phyloP scores from a whole-genome alignment of 169 alveolate species.

The Cardiosporidium cionae region DNA sequence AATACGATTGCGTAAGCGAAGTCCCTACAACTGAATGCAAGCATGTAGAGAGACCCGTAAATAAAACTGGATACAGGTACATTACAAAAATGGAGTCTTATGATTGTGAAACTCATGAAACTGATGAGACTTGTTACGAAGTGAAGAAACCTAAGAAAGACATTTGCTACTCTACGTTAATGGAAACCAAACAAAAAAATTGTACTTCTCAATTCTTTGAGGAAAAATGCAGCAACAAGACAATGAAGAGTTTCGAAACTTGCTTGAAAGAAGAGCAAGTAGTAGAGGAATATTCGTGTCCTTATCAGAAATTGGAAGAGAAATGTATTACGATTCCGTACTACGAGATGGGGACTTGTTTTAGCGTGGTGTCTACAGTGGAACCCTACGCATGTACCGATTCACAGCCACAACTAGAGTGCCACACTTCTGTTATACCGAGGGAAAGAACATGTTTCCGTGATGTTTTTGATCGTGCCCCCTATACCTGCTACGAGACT shows the following conservation, averaged over 20 bases:
- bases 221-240: slow-evolving; percentile 9
- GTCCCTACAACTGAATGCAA: slow-evolving; percentile 20
- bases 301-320: slow-evolving; percentile 18
- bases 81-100: slow-evolving; percentile 2
- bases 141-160: slow-evolving; percentile 14
- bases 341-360: slow-evolving; percentile 31
- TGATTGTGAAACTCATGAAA: slow-evolving; percentile 18
- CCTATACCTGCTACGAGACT: slow-evolving; percentile 27
- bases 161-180: slow-evolving; percentile 9
- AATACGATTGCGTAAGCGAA: too few species aligned
- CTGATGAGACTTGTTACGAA: slow-evolving; percentile 19
- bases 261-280: slow-evolving; percentile 8
- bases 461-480: slow-evolving; percentile 9
- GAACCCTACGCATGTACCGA: slow-evolving; percentile 28
- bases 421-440: slow-evolving; percentile 9
- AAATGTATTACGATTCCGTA: slow-evolving; percentile 25
- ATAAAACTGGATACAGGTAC: slow-evolving; percentile 3
- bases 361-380: slow-evolving; percentile 14
- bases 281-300: slow-evolving; percentile 21
- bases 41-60: slow-evolving; percentile 9
- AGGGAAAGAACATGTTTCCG: slow-evolving; percentile 22
- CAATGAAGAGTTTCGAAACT: slow-evolving; percentile 8
- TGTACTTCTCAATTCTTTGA: slow-evolving; percentile 9
- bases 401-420: slow-evolving; percentile 15
- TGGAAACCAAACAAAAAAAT: slow-evolving; percentile 16